These are phyloP conservation scores for Rhynchospora pubera DNA, from an alignment of 176 grass and related monocot species.

Conservation along the genomic window DNA sequence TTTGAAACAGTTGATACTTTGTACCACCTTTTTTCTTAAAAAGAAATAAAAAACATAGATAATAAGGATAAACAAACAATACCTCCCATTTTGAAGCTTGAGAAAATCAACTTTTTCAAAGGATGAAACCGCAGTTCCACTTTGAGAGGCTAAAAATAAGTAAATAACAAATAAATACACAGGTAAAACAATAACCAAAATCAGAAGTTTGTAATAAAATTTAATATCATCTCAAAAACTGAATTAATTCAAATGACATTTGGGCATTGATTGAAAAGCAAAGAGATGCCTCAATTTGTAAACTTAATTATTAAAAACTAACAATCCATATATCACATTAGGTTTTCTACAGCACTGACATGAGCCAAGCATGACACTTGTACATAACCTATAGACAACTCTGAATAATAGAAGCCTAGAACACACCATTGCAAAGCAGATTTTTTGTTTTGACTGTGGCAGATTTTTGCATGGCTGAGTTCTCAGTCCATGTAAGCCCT, in stretches of 20 bases:
- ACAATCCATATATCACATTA: neutral
- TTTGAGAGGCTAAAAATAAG: conserved; percentile 58
- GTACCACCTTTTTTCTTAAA: too few species aligned
- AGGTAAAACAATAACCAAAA: conserved; percentile 12
- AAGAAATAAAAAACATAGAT: too few species aligned
- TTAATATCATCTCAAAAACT: neutral
- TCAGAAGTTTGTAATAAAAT: neutral
- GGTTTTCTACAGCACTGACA: neutral
- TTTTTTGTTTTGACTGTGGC: conserved; percentile 42
- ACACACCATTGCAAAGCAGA: conserved; percentile 77
- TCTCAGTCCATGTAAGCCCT: conserved; percentile 55
- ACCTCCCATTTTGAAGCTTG: conserved; percentile 99
- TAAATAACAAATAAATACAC: conserved; percentile 16
- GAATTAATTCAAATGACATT: neutral
- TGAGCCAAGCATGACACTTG: neutral
- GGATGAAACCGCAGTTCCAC: conserved; percentile 38
- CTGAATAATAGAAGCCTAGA: conserved; percentile 59
- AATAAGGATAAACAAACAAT: neutral
- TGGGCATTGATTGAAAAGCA: too few species aligned
- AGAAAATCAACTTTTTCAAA: conserved; percentile 82
- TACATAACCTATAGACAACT: conserved; percentile 30
- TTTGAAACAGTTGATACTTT: too few species aligned
- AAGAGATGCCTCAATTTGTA: neutral
- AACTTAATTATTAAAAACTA: neutral
- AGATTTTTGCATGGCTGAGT: conserved; percentile 62